phyloP scores from a whole-genome alignment of 345 rosid species.

The Turritis glabra region DNA sequence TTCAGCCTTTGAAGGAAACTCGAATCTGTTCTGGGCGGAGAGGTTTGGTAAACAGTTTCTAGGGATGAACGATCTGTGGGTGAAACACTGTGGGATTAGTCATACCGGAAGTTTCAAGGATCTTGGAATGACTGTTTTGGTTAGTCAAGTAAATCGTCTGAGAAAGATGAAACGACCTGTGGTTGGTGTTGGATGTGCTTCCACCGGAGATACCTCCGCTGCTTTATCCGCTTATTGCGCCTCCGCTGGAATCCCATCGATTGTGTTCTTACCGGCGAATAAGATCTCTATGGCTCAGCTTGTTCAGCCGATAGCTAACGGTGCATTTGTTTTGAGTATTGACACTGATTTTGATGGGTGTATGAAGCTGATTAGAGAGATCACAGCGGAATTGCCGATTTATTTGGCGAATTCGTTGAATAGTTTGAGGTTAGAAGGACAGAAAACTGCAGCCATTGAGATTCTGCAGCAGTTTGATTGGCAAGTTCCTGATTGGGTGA shows the following conservation, averaged over 20 bases:
- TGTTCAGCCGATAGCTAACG: constrained; percentile 91
- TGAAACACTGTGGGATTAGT: constrained; percentile 90
- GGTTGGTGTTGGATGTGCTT: constrained; percentile 91
- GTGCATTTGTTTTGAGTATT: constrained; percentile 86
- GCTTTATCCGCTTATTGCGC: constrained; percentile 90
- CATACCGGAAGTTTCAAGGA: constrained; percentile 96
- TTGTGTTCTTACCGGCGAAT: constrained; percentile 79
- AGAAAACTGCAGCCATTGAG: constrained; percentile 89
- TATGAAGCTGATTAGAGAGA: constrained; percentile 82
- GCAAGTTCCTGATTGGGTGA: constrained; percentile 96
- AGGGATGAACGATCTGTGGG: constrained; percentile 90
- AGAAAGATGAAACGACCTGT: constrained; percentile 70
- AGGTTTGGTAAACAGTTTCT: constrained; percentile 70
- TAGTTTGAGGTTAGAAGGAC: constrained; percentile 88
- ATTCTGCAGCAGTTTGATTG: constrained; percentile 93
- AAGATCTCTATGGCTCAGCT: constrained; percentile 94
- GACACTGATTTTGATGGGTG: constrained; percentile 95
- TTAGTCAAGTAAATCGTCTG: constrained; percentile 84
- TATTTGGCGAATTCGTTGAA: constrained; percentile 86
- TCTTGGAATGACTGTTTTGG: constrained; percentile 92
- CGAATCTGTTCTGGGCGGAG: constrained; percentile 94
- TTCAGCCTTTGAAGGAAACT: constrained; percentile 89
- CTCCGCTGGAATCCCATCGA: constrained; percentile 85
- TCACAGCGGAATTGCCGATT: constrained; percentile 77
- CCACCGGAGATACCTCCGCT: constrained; percentile 93